Conservation (phyloP, 441 rosid genomes). For the Gossypium gossypioides region DNA sequence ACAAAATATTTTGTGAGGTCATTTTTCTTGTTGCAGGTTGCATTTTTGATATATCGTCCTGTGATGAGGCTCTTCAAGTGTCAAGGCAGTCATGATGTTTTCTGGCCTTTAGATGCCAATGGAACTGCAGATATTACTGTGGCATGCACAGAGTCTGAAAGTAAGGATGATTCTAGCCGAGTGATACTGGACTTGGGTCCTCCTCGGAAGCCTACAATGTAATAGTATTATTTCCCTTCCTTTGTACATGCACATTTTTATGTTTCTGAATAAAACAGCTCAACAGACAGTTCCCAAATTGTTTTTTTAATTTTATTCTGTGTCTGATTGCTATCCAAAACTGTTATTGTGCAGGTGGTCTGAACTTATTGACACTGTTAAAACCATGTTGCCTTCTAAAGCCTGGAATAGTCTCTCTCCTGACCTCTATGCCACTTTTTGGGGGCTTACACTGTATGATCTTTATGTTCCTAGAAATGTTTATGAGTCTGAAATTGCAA, state of each 20-base stretch:
- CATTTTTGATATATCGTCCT: constrained; percentile 93
- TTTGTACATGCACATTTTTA: neutral
- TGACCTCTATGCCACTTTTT: constrained; percentile 91
- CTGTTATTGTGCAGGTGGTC: constrained; percentile 69
- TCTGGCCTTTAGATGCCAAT: constrained; percentile 80
- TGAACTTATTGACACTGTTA: constrained; percentile 81
- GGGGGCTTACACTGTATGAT: constrained; percentile 99
- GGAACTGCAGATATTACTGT: constrained; percentile 30
- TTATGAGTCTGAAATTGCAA: constrained; percentile 87
- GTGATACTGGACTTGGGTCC: constrained; percentile 65
- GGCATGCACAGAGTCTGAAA: constrained; percentile 37
- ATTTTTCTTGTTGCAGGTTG: constrained; percentile 42
- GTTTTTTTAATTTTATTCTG: neutral
- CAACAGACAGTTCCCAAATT: neutral
- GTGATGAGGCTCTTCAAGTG: constrained; percentile 95
- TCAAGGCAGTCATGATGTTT: constrained; percentile 55
- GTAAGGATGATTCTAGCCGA: constrained; percentile 28
- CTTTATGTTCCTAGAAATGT: constrained; percentile 92
- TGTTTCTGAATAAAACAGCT: neutral
- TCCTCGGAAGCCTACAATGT: constrained; percentile 54
- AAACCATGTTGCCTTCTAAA: constrained; percentile 84
- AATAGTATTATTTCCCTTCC: constrained; percentile 12
- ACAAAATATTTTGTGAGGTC: neutral
- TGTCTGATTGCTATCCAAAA: constrained; percentile 5
- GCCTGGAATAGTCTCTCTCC: constrained; percentile 99